Evolutionary conservation across 257 asterid genomes (phyloP), one percentile per base, ranked within the genome.

Genomic region (Plantago ovata): DNA sequence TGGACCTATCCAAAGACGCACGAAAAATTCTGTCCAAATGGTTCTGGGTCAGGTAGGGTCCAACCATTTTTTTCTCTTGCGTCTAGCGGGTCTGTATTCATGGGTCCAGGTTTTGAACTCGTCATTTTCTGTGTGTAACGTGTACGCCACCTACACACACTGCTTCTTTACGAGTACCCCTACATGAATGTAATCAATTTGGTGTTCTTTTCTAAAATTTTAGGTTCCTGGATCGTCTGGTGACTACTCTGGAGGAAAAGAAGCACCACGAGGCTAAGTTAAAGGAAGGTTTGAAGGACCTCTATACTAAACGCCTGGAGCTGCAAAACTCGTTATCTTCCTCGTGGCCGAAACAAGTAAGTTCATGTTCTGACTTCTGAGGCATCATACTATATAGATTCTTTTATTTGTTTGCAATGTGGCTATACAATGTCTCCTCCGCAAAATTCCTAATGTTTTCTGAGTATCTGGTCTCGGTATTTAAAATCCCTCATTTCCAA

Each of bases 301-400:
- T 89, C 69, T 75, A 73, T 58, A 41, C 68, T 45, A 93, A 76
- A 64, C 95, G 94, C 58, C 71, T 93, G 77, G 97, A 86, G 73
- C 94, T 93, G 73, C 98, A 93, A 71, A 93, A 93, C 62, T 84
- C 97, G 0, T 60, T 89, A 71, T 82, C 97, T 68, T 93, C 89
- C 6, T 86, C 94, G 9, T 93, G 97, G 98, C 98, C 98, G 14
- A 93, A 86, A 72, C 98, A 89, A 70, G 98, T 93, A 60, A 79
- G 96, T 70, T 70, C 55, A 23, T 58, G 55, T 72, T 58, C 9
- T 1, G n/a, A n/a, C n/a, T n/a, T n/a, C 19, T 10, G 47, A 16
- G 38, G 15, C 36, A 21, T 22, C 21, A 22, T 19, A 32, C 16
- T 43, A 24, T 12, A 40, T 51, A 41, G 69, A 32, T 67, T 24